A percentile compares a stretch with the other conserved stretches of the same genome.
phyloP scores from a whole-genome alignment of 495 filamentous ascomycete genomes.

The Penicillium verhagenii region DNA sequence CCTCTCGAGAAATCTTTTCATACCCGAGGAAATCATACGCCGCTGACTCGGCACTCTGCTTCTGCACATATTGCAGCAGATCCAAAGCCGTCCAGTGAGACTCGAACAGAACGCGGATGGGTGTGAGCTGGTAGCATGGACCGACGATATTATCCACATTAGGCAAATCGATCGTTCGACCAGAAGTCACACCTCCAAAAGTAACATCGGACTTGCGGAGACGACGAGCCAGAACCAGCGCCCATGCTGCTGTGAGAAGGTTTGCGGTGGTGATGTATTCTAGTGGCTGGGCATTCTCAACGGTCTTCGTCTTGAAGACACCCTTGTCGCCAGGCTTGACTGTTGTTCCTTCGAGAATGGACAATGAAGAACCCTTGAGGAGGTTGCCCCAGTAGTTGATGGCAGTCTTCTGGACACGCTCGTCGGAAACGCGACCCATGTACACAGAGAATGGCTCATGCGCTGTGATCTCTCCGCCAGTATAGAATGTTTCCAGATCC shows the following conservation, averaged over 20 bases:
- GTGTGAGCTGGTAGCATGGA: constrained; percentile 41
- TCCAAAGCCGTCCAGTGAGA: constrained; percentile 33
- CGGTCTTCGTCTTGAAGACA: constrained; percentile 36
- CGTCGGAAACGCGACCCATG: constrained; percentile 27
- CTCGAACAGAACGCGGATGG: constrained; percentile 33
- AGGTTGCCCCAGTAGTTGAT: constrained; percentile 52
- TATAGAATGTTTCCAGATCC: constrained; percentile 48
- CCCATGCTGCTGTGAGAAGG: constrained; percentile 62
- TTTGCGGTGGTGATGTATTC: constrained; percentile 56
- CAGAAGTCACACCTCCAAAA: constrained; percentile 60
- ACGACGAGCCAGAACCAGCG: constrained; percentile 53
- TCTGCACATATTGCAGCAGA: constrained; percentile 34
- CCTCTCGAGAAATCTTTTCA: constrained; percentile 25
- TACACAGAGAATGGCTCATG: constrained; percentile 55
- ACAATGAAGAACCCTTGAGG: constrained; percentile 50
- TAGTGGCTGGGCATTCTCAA: constrained; percentile 39
- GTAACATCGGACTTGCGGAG: constrained; percentile 49
- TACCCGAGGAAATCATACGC: constrained; percentile 33
- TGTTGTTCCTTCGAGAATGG: constrained; percentile 33
- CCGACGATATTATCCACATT: constrained; percentile 46
- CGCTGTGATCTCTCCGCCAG: constrained; percentile 23
- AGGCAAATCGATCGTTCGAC: constrained; percentile 43
- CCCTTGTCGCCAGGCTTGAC: constrained; percentile 37
- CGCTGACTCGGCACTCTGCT: constrained; percentile 30
- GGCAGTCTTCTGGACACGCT: constrained; percentile 16